Percentiles rank a stretch among this genome's conserved stretches.
These are phyloP conservation scores for Pseudogymnoascus sp. DNA, from an alignment of 2,329 filamentous ascomycete species.

Conservation along the genomic window DNA sequence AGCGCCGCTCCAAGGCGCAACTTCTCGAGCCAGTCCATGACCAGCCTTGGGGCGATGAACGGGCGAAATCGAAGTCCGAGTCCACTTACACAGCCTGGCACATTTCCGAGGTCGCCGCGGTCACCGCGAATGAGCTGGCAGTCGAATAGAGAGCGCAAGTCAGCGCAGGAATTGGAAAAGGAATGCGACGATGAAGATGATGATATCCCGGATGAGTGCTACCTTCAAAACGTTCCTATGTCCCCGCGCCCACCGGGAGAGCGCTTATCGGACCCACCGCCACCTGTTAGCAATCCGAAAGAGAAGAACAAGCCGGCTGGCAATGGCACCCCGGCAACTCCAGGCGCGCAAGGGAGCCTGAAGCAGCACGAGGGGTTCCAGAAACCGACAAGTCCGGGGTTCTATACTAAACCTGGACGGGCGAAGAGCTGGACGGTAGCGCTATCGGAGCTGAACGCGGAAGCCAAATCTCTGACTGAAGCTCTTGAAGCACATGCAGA, in stretches of 20 bases:
- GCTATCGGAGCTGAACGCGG: constrained; percentile 59
- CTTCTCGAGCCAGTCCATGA: constrained; percentile 1
- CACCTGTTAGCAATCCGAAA: constrained; percentile 36
- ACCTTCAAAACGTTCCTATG: constrained; percentile 76
- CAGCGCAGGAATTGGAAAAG: constrained; percentile 61
- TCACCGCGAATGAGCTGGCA: constrained; percentile 63
- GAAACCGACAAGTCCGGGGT: not conserved
- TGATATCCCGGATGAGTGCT: constrained; percentile 69
- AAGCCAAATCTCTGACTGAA: constrained; percentile 68
- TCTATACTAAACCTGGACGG: constrained; percentile 32
- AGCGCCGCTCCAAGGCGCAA: no score
- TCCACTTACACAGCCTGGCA: constrained; percentile 18
- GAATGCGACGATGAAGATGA: constrained; percentile 74
- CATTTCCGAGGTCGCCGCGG: constrained; percentile 22
- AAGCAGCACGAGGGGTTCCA: constrained; percentile 37
- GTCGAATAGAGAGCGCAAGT: constrained; percentile 56
- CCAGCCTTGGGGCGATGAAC: constrained; percentile 10
- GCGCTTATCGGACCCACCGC: constrained; percentile 45
- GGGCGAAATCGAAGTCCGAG: constrained; percentile 27
- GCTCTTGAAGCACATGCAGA: constrained; percentile 74
- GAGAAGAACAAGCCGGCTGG: constrained; percentile 33
- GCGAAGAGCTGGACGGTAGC: constrained; percentile 71
- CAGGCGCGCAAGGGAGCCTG: constrained; percentile 52
- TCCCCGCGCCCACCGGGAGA: constrained; percentile 61
- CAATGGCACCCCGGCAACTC: constrained; percentile 57